Percentiles rank a stretch among this genome's conserved stretches.
Conservation (phyloP, 257 asterid genomes). For the Przewalskia tangutica region DNA sequence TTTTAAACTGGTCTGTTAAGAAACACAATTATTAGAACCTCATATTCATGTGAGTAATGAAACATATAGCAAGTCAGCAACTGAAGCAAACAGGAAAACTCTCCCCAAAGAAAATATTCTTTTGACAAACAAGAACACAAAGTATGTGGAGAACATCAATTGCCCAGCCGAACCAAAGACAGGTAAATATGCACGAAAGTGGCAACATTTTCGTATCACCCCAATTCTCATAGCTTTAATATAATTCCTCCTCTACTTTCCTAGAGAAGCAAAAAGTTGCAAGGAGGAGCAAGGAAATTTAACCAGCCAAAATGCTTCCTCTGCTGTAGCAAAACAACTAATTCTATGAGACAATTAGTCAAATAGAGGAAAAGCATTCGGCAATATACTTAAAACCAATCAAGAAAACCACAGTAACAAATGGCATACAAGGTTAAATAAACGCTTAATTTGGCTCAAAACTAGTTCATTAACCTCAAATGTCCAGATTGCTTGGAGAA, state of each 20-base stretch:
- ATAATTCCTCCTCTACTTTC: not conserved
- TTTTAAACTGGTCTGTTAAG: no score
- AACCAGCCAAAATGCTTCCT: not conserved
- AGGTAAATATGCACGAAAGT: not conserved
- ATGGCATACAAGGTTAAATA: not conserved
- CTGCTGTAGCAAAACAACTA: not conserved
- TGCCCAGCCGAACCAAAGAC: not conserved
- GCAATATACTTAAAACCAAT: not conserved
- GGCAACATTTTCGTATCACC: not conserved
- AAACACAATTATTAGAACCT: not conserved
- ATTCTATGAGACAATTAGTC: not conserved
- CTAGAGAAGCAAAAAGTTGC: not conserved
- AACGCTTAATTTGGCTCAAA: not conserved
- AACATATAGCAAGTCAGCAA: not conserved
- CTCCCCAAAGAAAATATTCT: not conserved
- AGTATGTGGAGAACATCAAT: not conserved
- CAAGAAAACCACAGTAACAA: not conserved
- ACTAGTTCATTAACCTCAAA: not conserved
- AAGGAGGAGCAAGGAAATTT: not conserved
- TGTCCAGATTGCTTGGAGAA: not conserved
- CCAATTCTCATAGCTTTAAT: not conserved
- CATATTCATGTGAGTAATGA: not conserved
- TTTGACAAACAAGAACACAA: not conserved
- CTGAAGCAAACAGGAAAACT: not conserved
- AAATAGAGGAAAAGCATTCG: not conserved